phyloP scores from a whole-genome alignment of 2,329 filamentous ascomycete genomes.

The Stachybotrys chlorohalonatus region DNA sequence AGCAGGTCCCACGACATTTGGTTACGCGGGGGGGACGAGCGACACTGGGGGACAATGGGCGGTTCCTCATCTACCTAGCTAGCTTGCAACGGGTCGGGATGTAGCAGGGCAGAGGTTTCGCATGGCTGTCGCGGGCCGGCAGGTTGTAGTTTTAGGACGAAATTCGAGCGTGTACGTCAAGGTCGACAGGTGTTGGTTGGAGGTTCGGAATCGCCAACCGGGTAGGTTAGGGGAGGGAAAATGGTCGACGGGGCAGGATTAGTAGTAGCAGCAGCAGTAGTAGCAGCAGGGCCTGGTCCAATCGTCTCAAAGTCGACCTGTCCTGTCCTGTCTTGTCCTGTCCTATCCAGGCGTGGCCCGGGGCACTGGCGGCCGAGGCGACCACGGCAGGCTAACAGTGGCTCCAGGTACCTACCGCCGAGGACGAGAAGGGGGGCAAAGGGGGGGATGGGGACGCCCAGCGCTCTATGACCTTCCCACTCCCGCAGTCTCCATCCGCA shows the following conservation, averaged over 20 bases:
- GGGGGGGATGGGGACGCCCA: neutral
- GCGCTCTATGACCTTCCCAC: neutral
- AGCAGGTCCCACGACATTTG: conserved; percentile 78
- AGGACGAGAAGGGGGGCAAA: neutral
- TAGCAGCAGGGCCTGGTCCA: neutral
- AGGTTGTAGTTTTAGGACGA: neutral
- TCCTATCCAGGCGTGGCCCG: neutral
- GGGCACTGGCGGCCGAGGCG: neutral
- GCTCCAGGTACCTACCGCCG: neutral
- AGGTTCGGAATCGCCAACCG: neutral
- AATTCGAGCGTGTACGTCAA: no score
- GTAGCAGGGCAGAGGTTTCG: conserved; percentile 11
- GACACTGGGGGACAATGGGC: conserved; percentile 18
- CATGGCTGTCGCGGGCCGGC: conserved; percentile 11
- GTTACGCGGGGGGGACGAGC: conserved; percentile 22
- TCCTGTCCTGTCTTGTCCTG: neutral
- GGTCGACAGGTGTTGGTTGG: neutral
- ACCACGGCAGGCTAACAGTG: neutral
- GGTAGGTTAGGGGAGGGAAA: neutral
- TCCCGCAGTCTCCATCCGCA: neutral
- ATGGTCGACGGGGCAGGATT: neutral
- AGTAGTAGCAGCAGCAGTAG: no score
- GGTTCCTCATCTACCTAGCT: conserved; percentile 27
- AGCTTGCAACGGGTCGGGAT: conserved; percentile 15
- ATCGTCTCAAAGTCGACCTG: neutral